These are phyloP conservation scores for Penicillium sp. DNA, from an alignment of 2,329 filamentous ascomycete species.

Conservation along the genomic window DNA sequence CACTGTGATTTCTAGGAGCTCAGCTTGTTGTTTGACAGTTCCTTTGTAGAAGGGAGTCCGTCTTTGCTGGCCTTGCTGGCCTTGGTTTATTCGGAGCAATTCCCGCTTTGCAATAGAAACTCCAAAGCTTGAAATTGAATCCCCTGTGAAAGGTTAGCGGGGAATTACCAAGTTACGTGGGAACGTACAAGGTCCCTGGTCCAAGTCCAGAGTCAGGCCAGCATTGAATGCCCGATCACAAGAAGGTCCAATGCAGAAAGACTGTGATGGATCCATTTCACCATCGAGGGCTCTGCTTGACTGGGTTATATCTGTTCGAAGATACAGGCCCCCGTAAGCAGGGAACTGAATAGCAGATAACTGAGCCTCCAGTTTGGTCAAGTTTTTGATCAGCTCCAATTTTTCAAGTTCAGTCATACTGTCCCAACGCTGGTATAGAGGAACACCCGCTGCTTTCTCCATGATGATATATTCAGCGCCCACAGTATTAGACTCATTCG, in stretches of 20 bases:
- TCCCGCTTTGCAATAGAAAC: conserved; percentile 17
- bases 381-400: conserved; percentile 20
- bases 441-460: conserved; percentile 33
- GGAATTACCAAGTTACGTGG: neutral
- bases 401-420: conserved; percentile 27
- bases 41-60: conserved; percentile 7
- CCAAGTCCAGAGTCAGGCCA: conserved; percentile 2
- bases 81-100: conserved; percentile 10
- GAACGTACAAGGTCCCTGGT: conserved; percentile 15
- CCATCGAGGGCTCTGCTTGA: conserved; percentile 4
- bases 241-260: conserved; percentile 20
- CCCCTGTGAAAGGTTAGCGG: conserved; percentile 13
- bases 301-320: conserved; percentile 9
- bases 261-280: conserved; percentile 11
- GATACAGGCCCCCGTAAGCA: conserved; percentile 25
- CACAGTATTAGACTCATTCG: conserved; percentile 27
- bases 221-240: conserved; percentile 13
- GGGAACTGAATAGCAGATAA: conserved; percentile 19
- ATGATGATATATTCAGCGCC: conserved; percentile 41
- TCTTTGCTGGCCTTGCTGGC: conserved; percentile 1
- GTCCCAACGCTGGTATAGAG: conserved; percentile 28
- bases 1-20: conserved; percentile 11
- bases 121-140: conserved; percentile 12
- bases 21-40: conserved; percentile 9
- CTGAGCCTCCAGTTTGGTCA: conserved; percentile 22